Percentiles rank a stretch among this genome's conserved stretches.
Evolutionary conservation across 768 basidiomycete species (phyloP).

Genomic region (Butyriboletus loyo): DNA sequence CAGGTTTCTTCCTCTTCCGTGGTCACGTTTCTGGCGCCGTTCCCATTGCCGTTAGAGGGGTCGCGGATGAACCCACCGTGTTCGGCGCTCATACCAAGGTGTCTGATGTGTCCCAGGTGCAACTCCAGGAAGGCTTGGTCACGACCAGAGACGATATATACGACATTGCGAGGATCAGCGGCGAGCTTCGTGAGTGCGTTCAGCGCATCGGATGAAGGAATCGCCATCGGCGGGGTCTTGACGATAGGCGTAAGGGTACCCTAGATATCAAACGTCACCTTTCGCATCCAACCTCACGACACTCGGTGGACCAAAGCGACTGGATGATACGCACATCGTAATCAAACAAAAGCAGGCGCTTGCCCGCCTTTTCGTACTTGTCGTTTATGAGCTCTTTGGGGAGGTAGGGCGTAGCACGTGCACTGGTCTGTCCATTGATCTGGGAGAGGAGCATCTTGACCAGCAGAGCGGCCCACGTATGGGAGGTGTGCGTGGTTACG

Average conservation of each 20-base stretch:
- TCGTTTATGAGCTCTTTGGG: constrained; percentile 56
- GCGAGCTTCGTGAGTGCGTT: constrained; percentile 69
- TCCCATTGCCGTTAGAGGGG: constrained; percentile 45
- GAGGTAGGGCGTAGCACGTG: constrained; percentile 82
- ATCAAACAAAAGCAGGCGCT: constrained; percentile 91
- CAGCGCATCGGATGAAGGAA: constrained; percentile 73
- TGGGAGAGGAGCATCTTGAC: constrained; percentile 85
- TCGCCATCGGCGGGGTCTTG: constrained; percentile 84
- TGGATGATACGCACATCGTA: constrained; percentile 70
- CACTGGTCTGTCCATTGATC: constrained; percentile 73
- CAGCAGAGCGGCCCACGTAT: constrained; percentile 89
- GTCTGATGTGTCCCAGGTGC: constrained; percentile 80
- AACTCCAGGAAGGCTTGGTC: constrained; percentile 90
- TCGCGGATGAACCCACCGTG: constrained; percentile 90
- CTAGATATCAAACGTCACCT: constrained; percentile 34
- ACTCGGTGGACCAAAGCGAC: neutral
- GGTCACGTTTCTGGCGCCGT: neutral
- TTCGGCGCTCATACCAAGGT: constrained; percentile 91
- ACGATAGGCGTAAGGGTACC: constrained; percentile 98
- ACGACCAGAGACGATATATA: constrained; percentile 97
- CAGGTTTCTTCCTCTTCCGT: constrained; percentile 43
- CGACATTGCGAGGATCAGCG: constrained; percentile 82
- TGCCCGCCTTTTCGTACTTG: constrained; percentile 66
- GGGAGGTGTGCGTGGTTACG: constrained; percentile 91
- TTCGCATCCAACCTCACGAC: neutral